Percentiles rank a stretch among this genome's conserved stretches.
Conservation (phyloP, 345 rosid genomes). For the Syzygium aromaticum region DNA sequence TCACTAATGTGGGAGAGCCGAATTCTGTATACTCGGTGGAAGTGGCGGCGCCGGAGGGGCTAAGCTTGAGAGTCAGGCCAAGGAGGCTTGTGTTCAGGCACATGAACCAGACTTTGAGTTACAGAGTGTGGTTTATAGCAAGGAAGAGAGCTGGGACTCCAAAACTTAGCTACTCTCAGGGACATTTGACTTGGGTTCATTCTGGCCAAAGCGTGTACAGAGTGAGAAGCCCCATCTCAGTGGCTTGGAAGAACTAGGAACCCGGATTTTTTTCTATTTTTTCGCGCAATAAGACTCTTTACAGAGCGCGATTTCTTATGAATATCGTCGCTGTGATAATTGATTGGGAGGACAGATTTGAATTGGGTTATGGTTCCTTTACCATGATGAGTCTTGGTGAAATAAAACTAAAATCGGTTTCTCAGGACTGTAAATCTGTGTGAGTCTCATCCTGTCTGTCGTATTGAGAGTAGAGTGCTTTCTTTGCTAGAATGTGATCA, state of each 20-base stretch:
- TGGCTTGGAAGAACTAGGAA: slow-evolving; percentile 43
- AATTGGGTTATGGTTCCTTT: not conserved
- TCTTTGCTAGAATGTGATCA: not conserved
- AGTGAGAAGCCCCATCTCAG: slow-evolving; percentile 82
- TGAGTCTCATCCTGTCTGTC: not conserved
- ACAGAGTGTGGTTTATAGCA: slow-evolving; percentile 47
- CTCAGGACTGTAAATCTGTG: not conserved
- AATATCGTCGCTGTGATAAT: not conserved
- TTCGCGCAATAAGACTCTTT: not conserved
- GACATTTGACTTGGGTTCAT: slow-evolving; percentile 75
- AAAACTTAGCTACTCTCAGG: slow-evolving; percentile 31
- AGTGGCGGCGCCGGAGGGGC: slow-evolving; percentile 51
- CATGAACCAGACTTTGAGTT: slow-evolving; percentile 45
- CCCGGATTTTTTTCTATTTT: not conserved
- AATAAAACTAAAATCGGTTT: not conserved
- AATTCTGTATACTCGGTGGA: slow-evolving; percentile 57
- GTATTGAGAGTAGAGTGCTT: not conserved
- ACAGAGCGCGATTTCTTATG: not conserved
- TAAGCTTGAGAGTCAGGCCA: slow-evolving; percentile 53
- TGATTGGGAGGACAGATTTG: not conserved
- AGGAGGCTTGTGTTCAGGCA: slow-evolving; percentile 40
- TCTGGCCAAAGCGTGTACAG: slow-evolving; percentile 32
- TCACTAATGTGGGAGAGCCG: slow-evolving; percentile 76
- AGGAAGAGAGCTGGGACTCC: slow-evolving; percentile 26
- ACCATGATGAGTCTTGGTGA: not conserved